These are phyloP conservation scores for Gaultheria prostrata DNA, from an alignment of 148 eudicot genomes.

Conservation along the genomic window DNA sequence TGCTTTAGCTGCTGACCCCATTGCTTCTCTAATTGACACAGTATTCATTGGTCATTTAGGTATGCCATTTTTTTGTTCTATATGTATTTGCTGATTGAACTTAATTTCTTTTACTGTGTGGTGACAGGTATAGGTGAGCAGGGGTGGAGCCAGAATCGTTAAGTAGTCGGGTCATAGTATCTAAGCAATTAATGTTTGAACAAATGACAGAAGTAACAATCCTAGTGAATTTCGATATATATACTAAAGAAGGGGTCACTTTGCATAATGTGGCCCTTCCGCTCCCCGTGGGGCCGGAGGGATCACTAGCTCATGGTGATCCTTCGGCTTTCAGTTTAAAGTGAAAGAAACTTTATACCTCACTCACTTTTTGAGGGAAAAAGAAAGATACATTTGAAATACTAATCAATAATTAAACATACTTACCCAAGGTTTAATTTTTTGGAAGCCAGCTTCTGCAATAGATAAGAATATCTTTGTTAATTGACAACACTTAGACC, in stretches of 20 bases:
- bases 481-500: too few species aligned
- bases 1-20: conserved; percentile 93
- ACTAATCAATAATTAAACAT: not conserved
- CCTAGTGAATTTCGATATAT: too few species aligned
- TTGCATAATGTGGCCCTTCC: too few species aligned
- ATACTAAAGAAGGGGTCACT: too few species aligned
- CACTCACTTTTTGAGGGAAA: not conserved
- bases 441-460: not conserved
- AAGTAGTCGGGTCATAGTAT: too few species aligned
- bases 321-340: not conserved
- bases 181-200: too few species aligned
- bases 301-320: not conserved
- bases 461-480: too few species aligned
- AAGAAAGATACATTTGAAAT: not conserved
- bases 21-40: conserved; percentile 90
- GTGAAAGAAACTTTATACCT: not conserved
- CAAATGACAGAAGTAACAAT: too few species aligned
- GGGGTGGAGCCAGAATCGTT: too few species aligned
- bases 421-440: not conserved
- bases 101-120: too few species aligned
- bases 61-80: too few species aligned
- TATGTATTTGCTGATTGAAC: not conserved
- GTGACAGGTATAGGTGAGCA: too few species aligned
- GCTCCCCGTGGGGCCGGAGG: not conserved
- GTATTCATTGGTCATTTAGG: conserved; percentile 84